Conservation (phyloP, 495 filamentous ascomycete genomes). For the Talaromyces liani region DNA sequence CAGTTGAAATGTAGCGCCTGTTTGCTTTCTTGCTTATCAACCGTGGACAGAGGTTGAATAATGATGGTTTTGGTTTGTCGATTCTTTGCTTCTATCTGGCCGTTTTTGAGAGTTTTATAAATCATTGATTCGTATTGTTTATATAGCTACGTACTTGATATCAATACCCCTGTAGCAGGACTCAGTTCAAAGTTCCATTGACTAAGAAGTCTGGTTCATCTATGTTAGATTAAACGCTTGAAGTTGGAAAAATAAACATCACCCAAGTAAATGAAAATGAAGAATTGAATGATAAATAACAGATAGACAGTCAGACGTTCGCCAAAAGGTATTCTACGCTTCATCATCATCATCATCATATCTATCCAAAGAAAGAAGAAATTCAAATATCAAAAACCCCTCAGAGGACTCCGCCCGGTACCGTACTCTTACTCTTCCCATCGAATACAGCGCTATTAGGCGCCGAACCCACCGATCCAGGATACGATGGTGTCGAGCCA, state of each 20-base stretch:
- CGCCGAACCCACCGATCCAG: constrained; percentile 20
- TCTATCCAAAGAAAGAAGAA: not conserved
- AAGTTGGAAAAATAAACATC: not conserved
- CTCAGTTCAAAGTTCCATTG: not conserved
- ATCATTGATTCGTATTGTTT: not conserved
- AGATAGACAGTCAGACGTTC: not conserved
- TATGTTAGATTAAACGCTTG: not conserved
- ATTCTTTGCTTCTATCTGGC: not conserved
- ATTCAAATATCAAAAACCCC: not conserved
- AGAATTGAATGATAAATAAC: not conserved
- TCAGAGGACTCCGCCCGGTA: constrained; percentile 40
- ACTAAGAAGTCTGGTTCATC: not conserved
- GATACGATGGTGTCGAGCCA: constrained; percentile 9
- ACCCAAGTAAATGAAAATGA: not conserved
- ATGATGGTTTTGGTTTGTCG: not conserved
- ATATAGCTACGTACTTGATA: too few relatives aligned
- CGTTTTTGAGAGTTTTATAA: not conserved
- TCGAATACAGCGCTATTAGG: constrained; percentile 40
- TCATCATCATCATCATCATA: not conserved
- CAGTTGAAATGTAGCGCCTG: not conserved
- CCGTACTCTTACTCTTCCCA: constrained; percentile 27
- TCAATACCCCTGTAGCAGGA: too few relatives aligned
- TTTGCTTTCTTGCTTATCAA: constrained; percentile 17
- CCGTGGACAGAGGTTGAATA: too few relatives aligned
- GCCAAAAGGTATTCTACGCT: not conserved